phyloP scores from a whole-genome alignment of 192 early-diverging fungal genomes.

The Backusella tuberculispora region DNA sequence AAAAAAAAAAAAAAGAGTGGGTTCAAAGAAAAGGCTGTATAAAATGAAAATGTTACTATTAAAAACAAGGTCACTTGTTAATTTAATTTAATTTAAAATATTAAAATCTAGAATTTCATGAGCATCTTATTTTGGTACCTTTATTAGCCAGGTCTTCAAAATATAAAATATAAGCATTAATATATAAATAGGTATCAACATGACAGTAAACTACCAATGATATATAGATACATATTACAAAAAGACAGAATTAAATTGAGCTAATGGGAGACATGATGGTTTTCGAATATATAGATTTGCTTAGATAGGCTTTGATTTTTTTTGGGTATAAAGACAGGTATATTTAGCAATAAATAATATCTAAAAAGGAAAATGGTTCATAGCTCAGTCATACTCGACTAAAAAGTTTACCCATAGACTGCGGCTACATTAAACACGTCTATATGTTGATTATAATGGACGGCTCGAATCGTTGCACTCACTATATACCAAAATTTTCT shows the following conservation, averaged over 20 bases:
- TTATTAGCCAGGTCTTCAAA: not conserved
- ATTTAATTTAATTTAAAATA: not conserved
- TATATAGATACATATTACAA: no score
- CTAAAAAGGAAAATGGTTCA: not conserved
- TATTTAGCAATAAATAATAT: slow-evolving; percentile 2
- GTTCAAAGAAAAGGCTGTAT: not conserved
- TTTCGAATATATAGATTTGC: not conserved
- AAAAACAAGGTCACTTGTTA: not conserved
- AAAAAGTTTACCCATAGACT: not conserved
- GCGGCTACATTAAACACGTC: not conserved
- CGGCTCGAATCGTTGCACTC: not conserved
- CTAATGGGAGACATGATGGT: not conserved
- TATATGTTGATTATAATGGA: not conserved
- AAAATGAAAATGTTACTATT: not conserved
- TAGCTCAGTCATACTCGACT: not conserved
- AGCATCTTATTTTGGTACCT: not conserved
- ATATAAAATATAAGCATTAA: no score
- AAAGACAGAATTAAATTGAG: not conserved
- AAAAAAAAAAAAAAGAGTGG: not conserved
- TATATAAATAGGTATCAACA: no score
- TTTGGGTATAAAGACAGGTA: not conserved
- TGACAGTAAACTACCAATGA: no score
- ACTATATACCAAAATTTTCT: no score
- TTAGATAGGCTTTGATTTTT: not conserved
- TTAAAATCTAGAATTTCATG: not conserved